Evolutionary conservation across 2,329 filamentous ascomycete genomes (phyloP).

Genomic region (Ploettnerulaceae sp.): DNA sequence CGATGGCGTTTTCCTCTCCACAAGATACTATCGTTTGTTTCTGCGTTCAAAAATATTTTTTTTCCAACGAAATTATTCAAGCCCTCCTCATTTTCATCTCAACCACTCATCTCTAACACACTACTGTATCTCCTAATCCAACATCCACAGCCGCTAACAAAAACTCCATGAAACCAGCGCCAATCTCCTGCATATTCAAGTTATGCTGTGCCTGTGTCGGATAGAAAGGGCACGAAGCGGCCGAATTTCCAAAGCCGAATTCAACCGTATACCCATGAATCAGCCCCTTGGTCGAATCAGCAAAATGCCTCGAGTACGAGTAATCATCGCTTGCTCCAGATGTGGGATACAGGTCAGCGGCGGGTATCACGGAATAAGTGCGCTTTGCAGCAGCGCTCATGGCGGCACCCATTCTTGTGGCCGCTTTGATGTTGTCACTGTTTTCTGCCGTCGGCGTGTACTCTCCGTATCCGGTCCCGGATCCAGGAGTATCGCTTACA

Average conservation of each 20-base stretch:
- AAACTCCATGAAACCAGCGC: slow-evolving; percentile 46
- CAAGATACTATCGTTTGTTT: too few species aligned
- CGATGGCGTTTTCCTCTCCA: too few species aligned
- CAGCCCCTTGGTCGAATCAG: slow-evolving; percentile 34
- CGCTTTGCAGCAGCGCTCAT: slow-evolving; percentile 40
- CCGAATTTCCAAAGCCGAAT: slow-evolving; percentile 38
- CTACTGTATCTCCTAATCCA: too few species aligned
- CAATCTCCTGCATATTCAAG: slow-evolving; percentile 41
- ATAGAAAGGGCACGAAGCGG: slow-evolving; percentile 40
- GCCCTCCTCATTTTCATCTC: too few species aligned
- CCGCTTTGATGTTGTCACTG: slow-evolving; percentile 33
- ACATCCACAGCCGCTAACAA: slow-evolving; percentile 31
- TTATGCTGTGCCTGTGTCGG: slow-evolving; percentile 41
- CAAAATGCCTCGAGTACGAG: slow-evolving; percentile 42
- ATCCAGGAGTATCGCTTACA: slow-evolving; percentile 35
- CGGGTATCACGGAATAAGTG: slow-evolving; percentile 38
- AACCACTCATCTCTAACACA: too few species aligned
- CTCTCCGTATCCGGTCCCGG: slow-evolving; percentile 40
- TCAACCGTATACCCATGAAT: slow-evolving; percentile 44
- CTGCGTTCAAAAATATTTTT: too few species aligned
- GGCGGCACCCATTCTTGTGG: slow-evolving; percentile 35
- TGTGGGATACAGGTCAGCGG: slow-evolving; percentile 42
- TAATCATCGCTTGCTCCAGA: slow-evolving; percentile 45
- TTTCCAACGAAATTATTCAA: too few species aligned
- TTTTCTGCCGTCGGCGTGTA: slow-evolving; percentile 40